Percentiles rank a stretch among this genome's conserved stretches.
These are phyloP conservation scores for Adenanthera pavonina DNA, from an alignment of 306 rosid genomes.

Conservation along the genomic window DNA sequence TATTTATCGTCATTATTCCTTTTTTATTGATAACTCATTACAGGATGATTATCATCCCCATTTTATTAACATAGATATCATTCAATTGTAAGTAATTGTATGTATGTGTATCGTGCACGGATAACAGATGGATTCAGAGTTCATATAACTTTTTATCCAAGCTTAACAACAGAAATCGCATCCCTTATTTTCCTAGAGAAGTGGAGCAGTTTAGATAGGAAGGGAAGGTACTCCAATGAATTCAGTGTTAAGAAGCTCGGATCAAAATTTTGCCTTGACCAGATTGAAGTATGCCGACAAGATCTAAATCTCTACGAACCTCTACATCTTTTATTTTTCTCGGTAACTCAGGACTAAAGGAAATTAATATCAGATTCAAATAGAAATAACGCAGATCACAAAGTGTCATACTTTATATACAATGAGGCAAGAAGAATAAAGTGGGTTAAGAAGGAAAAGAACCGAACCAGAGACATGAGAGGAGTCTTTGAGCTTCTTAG, in stretches of 20 bases:
- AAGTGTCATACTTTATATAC: background rate
- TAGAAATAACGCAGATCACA: background rate
- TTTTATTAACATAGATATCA: background rate
- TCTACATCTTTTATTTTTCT: background rate
- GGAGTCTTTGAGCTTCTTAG: slow-evolving; percentile 75
- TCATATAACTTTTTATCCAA: background rate
- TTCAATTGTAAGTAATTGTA: background rate
- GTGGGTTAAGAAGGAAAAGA: slow-evolving; percentile 7
- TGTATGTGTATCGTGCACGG: background rate
- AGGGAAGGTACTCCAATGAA: background rate
- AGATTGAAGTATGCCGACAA: slow-evolving; percentile 16
- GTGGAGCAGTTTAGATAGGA: slow-evolving; percentile 1
- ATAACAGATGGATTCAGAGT: background rate
- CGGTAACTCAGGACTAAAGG: background rate
- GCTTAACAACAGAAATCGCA: background rate
- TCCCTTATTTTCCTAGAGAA: background rate
- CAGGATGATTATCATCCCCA: no score
- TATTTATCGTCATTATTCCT: no score
- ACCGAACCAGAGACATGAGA: slow-evolving; percentile 78
- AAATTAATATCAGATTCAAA: slow-evolving; percentile 12
- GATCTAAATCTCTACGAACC: background rate
- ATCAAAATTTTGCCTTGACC: slow-evolving; percentile 26
- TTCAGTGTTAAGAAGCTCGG: background rate
- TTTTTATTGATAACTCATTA: no score
- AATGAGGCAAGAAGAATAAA: background rate